Conservation (phyloP, 1,284 basidiomycete genomes). For the Moesziomyces sp. region DNA sequence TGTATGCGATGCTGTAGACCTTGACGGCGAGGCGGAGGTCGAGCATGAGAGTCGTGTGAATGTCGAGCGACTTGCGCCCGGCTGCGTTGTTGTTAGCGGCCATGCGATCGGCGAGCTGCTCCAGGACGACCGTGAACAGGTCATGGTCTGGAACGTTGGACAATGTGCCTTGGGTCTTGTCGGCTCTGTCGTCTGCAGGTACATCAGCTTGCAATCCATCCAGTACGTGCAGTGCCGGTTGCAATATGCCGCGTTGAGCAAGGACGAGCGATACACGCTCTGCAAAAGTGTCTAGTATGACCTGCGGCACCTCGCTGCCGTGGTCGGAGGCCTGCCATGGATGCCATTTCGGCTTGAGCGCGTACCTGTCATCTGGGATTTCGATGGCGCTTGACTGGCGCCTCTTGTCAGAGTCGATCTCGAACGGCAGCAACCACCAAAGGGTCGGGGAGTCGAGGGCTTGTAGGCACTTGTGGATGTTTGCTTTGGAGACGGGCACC, state of each 20-base stretch:
- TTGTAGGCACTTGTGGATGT: slow-evolving; percentile 30
- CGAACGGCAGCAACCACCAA: slow-evolving; percentile 41
- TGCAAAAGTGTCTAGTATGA: slow-evolving; percentile 28
- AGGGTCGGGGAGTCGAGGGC: slow-evolving; percentile 31
- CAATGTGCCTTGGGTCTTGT: neutral
- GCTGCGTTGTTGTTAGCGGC: neutral
- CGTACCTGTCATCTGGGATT: slow-evolving; percentile 14
- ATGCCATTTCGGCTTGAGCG: slow-evolving; percentile 32
- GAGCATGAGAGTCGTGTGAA: slow-evolving; percentile 18
- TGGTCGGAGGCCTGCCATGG: slow-evolving; percentile 31
- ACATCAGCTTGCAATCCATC: slow-evolving; percentile 8
- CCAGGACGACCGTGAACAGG: slow-evolving; percentile 26
- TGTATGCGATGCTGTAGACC: slow-evolving; percentile 21
- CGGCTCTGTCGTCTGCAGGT: neutral
- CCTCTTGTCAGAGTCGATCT: slow-evolving; percentile 12
- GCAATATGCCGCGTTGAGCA: slow-evolving; percentile 32
- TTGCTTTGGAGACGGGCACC: slow-evolving; percentile 23
- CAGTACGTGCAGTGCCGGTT: slow-evolving; percentile 36
- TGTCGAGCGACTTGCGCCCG: slow-evolving; percentile 16
- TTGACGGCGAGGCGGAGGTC: slow-evolving; percentile 30
- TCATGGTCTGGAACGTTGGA: slow-evolving; percentile 30
- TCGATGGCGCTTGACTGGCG: neutral
- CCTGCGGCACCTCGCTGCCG: slow-evolving; percentile 8
- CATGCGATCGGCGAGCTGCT: slow-evolving; percentile 29
- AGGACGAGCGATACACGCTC: slow-evolving; percentile 41